Conservation (phyloP, 345 rosid genomes). For the Psidium guajava region DNA sequence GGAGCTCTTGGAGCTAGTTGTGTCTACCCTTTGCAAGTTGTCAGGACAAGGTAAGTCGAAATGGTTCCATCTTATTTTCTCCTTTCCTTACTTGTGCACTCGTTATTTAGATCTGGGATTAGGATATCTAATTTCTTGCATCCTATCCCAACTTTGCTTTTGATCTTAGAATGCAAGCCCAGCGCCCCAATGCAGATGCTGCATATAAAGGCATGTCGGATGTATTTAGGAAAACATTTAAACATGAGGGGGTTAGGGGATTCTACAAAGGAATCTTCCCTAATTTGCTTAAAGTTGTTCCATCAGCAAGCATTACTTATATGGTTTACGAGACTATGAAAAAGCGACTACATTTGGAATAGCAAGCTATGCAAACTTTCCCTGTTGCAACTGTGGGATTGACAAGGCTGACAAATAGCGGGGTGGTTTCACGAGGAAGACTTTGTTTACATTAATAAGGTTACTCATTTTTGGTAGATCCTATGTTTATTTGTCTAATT, state of each 20-base stretch:
- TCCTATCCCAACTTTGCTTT: not conserved
- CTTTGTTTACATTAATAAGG: conserved; percentile 9
- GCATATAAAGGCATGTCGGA: conserved; percentile 67
- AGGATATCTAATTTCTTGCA: not conserved
- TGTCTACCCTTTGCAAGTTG: conserved; percentile 91
- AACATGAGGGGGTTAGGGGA: conserved; percentile 60
- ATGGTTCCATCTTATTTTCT: not conserved
- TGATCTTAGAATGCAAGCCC: conserved; percentile 80
- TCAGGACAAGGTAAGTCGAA: conserved; percentile 67
- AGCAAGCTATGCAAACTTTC: conserved; percentile 1
- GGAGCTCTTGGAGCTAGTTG: conserved; percentile 92
- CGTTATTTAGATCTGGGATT: not conserved
- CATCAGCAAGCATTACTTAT: conserved; percentile 43
- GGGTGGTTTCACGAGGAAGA: conserved; percentile 2
- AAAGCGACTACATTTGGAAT: conserved; percentile 66
- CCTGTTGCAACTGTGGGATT: not conserved
- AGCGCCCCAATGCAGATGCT: conserved; percentile 25
- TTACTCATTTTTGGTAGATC: conserved; percentile 1
- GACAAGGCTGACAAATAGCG: conserved; percentile 10
- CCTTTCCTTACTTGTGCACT: not conserved
- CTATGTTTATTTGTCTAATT: conserved; percentile 3
- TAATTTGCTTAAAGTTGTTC: conserved; percentile 62
- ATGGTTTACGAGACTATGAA: conserved; percentile 77
- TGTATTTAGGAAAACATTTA: conserved; percentile 60
- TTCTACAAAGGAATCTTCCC: conserved; percentile 85